Conservation (phyloP, 2,329 filamentous ascomycete genomes). For the Aspergillus viridinutans region DNA sequence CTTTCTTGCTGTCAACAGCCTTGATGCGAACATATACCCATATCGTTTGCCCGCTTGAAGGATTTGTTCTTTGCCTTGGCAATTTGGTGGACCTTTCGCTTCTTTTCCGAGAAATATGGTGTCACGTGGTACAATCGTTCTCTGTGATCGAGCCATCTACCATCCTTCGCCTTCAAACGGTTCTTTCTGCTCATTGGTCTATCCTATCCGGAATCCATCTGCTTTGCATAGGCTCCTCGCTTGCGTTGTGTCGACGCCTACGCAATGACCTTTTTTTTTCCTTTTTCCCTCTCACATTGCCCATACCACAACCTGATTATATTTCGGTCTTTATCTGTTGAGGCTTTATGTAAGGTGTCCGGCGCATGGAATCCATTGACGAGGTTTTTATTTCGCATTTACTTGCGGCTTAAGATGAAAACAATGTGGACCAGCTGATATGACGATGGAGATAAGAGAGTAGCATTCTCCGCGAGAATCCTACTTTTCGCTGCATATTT, state of each 20-base stretch:
- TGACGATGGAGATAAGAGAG: constrained; percentile 2
- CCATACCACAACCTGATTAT: constrained; percentile 10
- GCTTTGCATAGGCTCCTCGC: constrained; percentile 18
- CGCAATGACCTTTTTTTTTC: constrained; percentile 1
- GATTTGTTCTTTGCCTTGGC: constrained; percentile 15
- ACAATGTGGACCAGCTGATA: constrained; percentile 10
- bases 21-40: constrained; percentile 27
- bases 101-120: neutral
- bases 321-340: constrained; percentile 19
- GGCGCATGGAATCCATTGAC: constrained; percentile 19
- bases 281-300: constrained; percentile 3
- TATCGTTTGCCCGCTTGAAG: constrained; percentile 20
- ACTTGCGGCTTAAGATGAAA: constrained; percentile 15
- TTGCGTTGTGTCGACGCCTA: constrained; percentile 12
- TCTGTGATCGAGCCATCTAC: neutral
- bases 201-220: neutral
- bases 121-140: constrained; percentile 5
- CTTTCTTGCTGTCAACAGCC: constrained; percentile 23
- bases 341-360: constrained; percentile 22
- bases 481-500: neutral
- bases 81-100: constrained; percentile 1
- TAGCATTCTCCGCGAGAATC: constrained; percentile 5
- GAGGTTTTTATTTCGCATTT: constrained; percentile 13
- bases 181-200: neutral
- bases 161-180: neutral